Base-by-base conservation (phyloP, 1,284 basidiomycete species). In the Vanrija pseudolonga region DNA sequence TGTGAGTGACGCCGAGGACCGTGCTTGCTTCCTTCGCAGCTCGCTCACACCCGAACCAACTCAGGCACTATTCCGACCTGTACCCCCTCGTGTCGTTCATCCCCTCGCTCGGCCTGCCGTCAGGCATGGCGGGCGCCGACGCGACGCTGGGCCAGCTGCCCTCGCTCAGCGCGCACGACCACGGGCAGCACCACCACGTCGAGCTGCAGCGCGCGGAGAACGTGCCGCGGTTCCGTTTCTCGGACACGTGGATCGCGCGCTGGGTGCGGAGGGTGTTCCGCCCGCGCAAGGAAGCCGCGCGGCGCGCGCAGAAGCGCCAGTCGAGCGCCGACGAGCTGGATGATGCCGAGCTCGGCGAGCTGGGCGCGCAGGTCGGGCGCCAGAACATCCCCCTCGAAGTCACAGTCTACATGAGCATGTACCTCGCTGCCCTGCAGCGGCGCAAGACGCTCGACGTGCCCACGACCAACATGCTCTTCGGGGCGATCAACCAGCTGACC, bases 361-460 rank as follows among this genome's bases (percentile, higher is more conserved):
- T 32, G 11, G 32, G 32, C 12, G 32, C 11, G 12, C 32, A 42
- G 6, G 19, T 12, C 32, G 83, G 82, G 40, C n/a, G n/a, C n/a
- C 84, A 85, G 56, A 88, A 88, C 67, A 72, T 88, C 37, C 87
- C 87, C 1, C 73, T 88, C 50, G 87, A 88, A 74, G 81, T 89
- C 50, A 85, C 83, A 7, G 73, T 88, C 55, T 89, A 88, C 72
- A 76, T 89, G 68, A 85, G 83, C 53, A 84, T 84, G 28, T 88
- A 86, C 68, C 78, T 88, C 17, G 76, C 84, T 0, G 77, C 81
- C 0, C 67, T 88, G 55, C 85, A 87, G 66, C 59, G 67, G 14
- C 77, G 86, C 37, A 85, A 85, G 69, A 76, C 76, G 6, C 72
- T 81, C 20, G 87, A 89, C 67, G 81, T 84, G 6, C 81, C 86